Percentiles rank a stretch among this genome's conserved stretches.
These are phyloP conservation scores for Alternaria brassicicola DNA, from an alignment of 2,329 filamentous ascomycete genomes.

Conservation along the genomic window DNA sequence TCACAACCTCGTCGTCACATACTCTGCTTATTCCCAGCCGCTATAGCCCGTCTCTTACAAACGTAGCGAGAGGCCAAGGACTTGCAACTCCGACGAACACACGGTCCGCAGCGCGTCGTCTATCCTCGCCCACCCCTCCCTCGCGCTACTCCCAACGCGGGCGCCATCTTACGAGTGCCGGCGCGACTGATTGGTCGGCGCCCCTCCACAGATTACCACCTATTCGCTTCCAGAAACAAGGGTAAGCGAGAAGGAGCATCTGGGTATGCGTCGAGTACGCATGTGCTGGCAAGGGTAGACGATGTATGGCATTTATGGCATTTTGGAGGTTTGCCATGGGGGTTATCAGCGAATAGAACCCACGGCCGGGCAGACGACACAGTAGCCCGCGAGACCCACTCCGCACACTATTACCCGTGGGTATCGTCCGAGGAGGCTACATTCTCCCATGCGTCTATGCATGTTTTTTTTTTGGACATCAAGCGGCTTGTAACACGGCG, in stretches of 20 bases:
- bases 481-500: not conserved
- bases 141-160: not conserved
- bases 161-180: not conserved
- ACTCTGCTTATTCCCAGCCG: not conserved
- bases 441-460: not conserved
- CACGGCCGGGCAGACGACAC: not conserved
- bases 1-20: not conserved
- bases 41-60: not conserved
- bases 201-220: not conserved
- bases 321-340: not conserved
- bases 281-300: constrained; percentile 14
- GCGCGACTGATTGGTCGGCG: not conserved
- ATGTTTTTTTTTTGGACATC: not conserved
- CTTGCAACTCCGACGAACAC: not conserved
- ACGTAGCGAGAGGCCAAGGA: not conserved
- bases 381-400: not conserved
- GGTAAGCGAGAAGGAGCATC: constrained; percentile 19
- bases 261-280: not conserved
- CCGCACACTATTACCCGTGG: not conserved
- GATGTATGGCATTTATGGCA: not conserved
- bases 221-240: constrained; percentile 16
- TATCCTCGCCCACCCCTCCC: not conserved
- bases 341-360: not conserved
- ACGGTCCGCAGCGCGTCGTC: not conserved
- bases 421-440: not conserved